Evolutionary conservation across 2,329 filamentous ascomycete genomes (phyloP).

Genomic region (Paraphoma chrysanthemicola): DNA sequence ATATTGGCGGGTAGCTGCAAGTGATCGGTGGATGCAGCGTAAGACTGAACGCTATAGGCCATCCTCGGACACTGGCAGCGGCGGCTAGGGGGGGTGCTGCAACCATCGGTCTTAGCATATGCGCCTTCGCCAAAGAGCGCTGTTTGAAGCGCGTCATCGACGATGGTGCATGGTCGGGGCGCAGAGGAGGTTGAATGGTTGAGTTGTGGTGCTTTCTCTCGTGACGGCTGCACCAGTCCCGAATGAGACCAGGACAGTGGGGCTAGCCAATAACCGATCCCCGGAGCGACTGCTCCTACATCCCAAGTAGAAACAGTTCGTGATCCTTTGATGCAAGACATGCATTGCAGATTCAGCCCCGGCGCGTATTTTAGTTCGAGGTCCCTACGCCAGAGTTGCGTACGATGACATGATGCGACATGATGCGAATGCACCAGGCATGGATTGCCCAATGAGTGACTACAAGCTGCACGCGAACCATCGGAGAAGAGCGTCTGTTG

Average conservation of each 20-base stretch:
- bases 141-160: neutral
- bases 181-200: neutral
- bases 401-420: too few species aligned
- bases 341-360: conserved; percentile 14
- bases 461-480: too few species aligned
- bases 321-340: conserved; percentile 21
- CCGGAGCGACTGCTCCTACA: neutral
- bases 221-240: neutral
- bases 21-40: too few species aligned
- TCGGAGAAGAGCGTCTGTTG: too few species aligned
- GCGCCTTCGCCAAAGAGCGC: too few species aligned
- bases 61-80: too few species aligned
- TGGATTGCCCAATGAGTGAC: too few species aligned
- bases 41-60: too few species aligned
- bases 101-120: too few species aligned
- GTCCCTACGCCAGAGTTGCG: neutral
- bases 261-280: conserved; percentile 1
- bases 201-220: neutral
- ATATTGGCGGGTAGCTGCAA: too few species aligned
- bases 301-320: neutral
- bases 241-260: neutral
- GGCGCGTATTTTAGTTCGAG: conserved; percentile 2
- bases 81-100: too few species aligned
- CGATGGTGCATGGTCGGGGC: neutral
- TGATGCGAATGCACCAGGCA: too few species aligned